A percentile compares a stretch with the other conserved stretches of the same genome.
These are phyloP conservation scores for Russula earlei DNA, from an alignment of 768 basidiomycete species.

Conservation along the genomic window DNA sequence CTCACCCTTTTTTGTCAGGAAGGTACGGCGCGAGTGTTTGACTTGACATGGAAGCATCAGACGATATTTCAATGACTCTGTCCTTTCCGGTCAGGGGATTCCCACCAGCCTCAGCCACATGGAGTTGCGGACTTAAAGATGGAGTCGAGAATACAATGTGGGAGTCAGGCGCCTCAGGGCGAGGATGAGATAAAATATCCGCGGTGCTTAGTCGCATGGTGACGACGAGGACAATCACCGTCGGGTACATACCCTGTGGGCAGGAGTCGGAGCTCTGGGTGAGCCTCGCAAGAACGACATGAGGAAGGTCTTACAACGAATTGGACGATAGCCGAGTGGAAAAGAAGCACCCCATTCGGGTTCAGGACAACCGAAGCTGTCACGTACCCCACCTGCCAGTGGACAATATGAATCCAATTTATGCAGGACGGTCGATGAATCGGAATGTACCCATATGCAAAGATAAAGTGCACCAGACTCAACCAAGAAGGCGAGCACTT, in stretches of 20 bases:
- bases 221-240: slow-evolving; percentile 4
- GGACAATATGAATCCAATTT: background rate
- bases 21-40: background rate
- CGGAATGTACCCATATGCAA: background rate
- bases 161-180: background rate
- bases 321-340: background rate
- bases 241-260: slow-evolving; percentile 7
- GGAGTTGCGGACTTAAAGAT: background rate
- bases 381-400: background rate
- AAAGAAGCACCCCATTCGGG: background rate
- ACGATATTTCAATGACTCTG: background rate
- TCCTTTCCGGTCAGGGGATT: background rate
- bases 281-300: background rate
- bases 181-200: background rate
- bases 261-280: background rate
- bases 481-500: background rate
- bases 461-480: slow-evolving; percentile 6
- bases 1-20: background rate
- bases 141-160: background rate
- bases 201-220: slow-evolving; percentile 4
- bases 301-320: slow-evolving; percentile 2
- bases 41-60: background rate
- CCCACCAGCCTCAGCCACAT: background rate
- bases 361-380: background rate
- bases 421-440: background rate